These are phyloP conservation scores for Tranzscheliella williamsii DNA, from an alignment of 1,284 basidiomycete genomes.

Conservation along the genomic window DNA sequence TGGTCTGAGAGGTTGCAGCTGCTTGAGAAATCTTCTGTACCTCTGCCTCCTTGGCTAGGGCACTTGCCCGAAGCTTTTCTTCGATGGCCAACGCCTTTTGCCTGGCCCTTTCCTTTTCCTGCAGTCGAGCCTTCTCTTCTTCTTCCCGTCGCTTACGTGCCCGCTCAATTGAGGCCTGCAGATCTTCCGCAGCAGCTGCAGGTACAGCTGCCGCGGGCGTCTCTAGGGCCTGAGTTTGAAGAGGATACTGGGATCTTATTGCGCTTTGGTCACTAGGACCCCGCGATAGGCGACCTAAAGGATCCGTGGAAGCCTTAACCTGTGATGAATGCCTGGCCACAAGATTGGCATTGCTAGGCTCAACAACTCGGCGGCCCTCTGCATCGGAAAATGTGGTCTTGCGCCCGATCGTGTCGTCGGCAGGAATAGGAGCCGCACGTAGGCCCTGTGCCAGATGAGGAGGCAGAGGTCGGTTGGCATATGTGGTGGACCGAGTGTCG, in stretches of 20 bases:
- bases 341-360: neutral
- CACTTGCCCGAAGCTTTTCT: conserved; percentile 43
- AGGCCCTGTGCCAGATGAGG: conserved; percentile 40
- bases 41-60: conserved; percentile 34
- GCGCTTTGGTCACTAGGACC: neutral
- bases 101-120: conserved; percentile 52
- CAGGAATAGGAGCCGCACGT: conserved; percentile 10
- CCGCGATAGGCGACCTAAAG: neutral
- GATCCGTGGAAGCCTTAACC: neutral
- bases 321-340: neutral
- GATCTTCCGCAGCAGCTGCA: conserved; percentile 33
- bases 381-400: conserved; percentile 19
- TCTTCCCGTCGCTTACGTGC: conserved; percentile 55
- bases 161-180: conserved; percentile 53
- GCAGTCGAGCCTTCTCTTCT: conserved; percentile 47
- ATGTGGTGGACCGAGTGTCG: too few species aligned
- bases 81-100: conserved; percentile 54
- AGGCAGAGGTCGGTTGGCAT: conserved; percentile 23
- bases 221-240: neutral
- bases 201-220: neutral
- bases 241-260: too few species aligned
- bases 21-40: conserved; percentile 20
- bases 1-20: neutral
- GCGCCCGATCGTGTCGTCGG: conserved; percentile 6
- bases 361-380: conserved; percentile 12